Conservation (phyloP, 495 filamentous ascomycete species). For the Pyronema domesticum region DNA sequence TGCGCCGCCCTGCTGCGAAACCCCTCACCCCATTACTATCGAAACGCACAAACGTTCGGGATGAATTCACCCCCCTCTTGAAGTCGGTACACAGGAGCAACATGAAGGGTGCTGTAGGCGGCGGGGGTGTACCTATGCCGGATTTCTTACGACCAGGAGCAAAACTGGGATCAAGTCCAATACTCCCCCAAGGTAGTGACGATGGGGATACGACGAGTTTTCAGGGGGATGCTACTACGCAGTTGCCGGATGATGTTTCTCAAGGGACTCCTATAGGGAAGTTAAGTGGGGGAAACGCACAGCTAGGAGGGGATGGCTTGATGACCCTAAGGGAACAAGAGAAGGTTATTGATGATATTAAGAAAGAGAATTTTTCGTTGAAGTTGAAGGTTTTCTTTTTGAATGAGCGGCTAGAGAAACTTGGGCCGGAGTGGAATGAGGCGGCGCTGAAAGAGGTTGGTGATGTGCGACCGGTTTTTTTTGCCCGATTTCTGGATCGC, state of each 20-base stretch:
- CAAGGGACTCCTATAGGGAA: no score
- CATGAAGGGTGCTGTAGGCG: slow-evolving; percentile 34
- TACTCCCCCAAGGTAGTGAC: slow-evolving; percentile 31
- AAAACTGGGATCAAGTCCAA: slow-evolving; percentile 47
- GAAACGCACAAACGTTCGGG: slow-evolving; percentile 37
- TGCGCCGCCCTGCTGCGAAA: slow-evolving; percentile 37
- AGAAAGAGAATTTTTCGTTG: slow-evolving; percentile 74
- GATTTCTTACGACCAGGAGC: slow-evolving; percentile 43
- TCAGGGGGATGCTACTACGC: background rate
- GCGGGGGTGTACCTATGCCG: slow-evolving; percentile 45
- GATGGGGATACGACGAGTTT: slow-evolving; percentile 14
- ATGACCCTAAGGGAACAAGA: slow-evolving; percentile 87
- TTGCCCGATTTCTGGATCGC: background rate
- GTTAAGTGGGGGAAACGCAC: slow-evolving; percentile 33
- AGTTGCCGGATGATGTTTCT: slow-evolving; percentile 34
- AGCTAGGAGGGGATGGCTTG: slow-evolving; percentile 63
- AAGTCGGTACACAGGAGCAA: slow-evolving; percentile 77
- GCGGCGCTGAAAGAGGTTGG: slow-evolving; percentile 57
- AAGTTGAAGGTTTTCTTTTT: slow-evolving; percentile 71
- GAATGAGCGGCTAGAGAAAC: slow-evolving; percentile 60
- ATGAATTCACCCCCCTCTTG: slow-evolving; percentile 85
- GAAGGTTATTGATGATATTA: slow-evolving; percentile 78
- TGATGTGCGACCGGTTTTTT: background rate
- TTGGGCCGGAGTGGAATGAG: slow-evolving; percentile 73
- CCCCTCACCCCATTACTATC: slow-evolving; percentile 24